Evolutionary conservation across 75 land plant genomes (phyloP).

Genomic region (Pinus albicaulis): DNA sequence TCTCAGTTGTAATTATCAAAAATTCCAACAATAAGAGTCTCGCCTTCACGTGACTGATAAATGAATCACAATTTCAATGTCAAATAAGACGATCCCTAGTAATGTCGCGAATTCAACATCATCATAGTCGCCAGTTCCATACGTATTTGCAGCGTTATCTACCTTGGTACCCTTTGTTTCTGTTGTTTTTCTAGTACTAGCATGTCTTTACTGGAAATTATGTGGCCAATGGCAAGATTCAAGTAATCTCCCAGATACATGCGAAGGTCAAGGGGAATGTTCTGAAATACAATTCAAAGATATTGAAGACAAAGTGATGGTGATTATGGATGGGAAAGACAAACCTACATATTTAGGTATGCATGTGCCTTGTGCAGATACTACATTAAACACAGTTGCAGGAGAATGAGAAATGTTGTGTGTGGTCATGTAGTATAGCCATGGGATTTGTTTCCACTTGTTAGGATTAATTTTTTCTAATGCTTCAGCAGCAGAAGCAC

Average conservation of each 20-base stretch:
- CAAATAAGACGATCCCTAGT: too few species aligned
- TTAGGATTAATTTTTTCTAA: too few species aligned
- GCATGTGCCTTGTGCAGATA: not conserved
- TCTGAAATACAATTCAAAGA: not conserved
- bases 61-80: not conserved
- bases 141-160: conserved; percentile 10
- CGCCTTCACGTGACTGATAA: not conserved
- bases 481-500: too few species aligned
- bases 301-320: not conserved
- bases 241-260: not conserved
- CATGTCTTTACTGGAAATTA: conserved; percentile 11
- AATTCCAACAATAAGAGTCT: not conserved
- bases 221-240: not conserved
- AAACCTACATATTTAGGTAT: conserved; percentile 9
- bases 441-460: too few species aligned
- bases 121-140: conserved; percentile 14
- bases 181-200: conserved; percentile 7
- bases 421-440: not conserved
- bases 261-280: not conserved
- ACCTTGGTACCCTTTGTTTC: conserved; percentile 11
- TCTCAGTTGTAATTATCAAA: too few species aligned
- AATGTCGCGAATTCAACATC: not conserved
- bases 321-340: conserved; percentile 20
- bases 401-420: not conserved
- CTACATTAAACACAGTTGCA: not conserved